Evolutionary conservation across 306 rosid genomes (phyloP), one percentile per base, ranked within the genome.

Genomic region (Cucumis melo): DNA sequence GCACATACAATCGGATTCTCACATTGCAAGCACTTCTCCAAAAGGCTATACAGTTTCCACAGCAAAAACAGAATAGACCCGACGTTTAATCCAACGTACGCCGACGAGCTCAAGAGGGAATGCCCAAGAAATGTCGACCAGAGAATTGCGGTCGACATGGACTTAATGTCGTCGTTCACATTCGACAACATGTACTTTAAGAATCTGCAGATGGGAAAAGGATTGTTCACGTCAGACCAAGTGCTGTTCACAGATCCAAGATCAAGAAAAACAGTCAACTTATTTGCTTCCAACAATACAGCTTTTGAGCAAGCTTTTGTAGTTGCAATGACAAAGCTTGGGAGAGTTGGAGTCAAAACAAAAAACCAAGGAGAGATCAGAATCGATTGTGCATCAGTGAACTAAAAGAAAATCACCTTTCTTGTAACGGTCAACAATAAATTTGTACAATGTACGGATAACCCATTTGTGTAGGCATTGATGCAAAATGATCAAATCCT

Each of bases 1-100:
- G 97, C 97, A 62, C 98, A 93, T 73, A 90, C 98, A 8, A 85
- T 91, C 56, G 98, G 98, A 17, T 89, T 88, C 79, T 83, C 97
- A 20, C 97, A 89, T 76, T 93, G 98, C 88, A 78, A 20, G 74
- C 79, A 82, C 63, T 82, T 91, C 79, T 66, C 77, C 27, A 84
- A 84, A 70, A 64, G 97, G 65, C 68, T 93, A 24, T 80, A 90
- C 86, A 82, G 46, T 59, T 93, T 88, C 94, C 85, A 34, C 67
- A 82, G 83, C 82, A 77, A 42, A 80, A 85, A 74, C 82, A 80
- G 83, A 63, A 84, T 88, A 50, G 98, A 93, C 71, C 96, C 90
- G 24, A 83, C 94, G 1, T 84, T 93, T 50, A 68, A 91, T 56
- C 44, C 38, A 20, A 78, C 15, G 0, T 93, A 91, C 39, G 96